Base-by-base conservation (phyloP, 1,284 basidiomycete species). In the Ganoderma leucocontextum region DNA sequence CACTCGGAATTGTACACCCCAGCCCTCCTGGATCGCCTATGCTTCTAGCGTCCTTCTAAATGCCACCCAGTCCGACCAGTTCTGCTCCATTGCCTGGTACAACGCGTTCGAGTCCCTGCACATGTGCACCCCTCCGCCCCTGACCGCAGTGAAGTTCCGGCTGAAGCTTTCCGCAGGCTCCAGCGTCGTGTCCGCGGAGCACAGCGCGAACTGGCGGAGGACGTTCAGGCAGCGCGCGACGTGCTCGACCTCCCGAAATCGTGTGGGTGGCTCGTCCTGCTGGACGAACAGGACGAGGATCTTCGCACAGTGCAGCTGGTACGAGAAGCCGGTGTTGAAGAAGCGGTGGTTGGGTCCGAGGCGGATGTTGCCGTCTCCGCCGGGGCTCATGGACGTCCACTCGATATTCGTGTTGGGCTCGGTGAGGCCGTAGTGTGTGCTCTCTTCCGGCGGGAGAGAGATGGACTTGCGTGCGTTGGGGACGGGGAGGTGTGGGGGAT, bases 121-220 rank as follows among this genome's bases (percentile, higher is more conserved):
- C 33, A 47, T 33, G 35, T 64, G 66, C 33, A 70, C 71, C 4
- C 63, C 70, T 6, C 64, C 65, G 2, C 38, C 55, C 41, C 72
- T 64, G 29, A 62, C 68, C 38, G 63, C 60, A 17, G 69, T 70
- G 44, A 62, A 49, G 61, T 74, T 74, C 22, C 71, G 64, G 39
- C 60, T 25, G 22, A 75, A 61, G 22, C 65, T 65, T 39, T 72
- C 66, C 4, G 69, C 76, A 1, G 78, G 75, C 65, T 82, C 80
- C 29, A 81, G 75, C 15, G 80, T 79, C n/a, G 74, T 72, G 66
- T 82, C 79, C 49, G 79, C 77, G 8, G 75, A 72, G 70, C 80
- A 82, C 35, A 82, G 72, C 19, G 78, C 75, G 29, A 75, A 72
- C 67, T 81, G 80, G 13, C 80, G 73, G 19, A 82, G 65, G 63